Percentiles rank a stretch among this genome's conserved stretches.
Conservation (phyloP, 2,329 filamentous ascomycete species). For the Cryphonectria parasitica region DNA sequence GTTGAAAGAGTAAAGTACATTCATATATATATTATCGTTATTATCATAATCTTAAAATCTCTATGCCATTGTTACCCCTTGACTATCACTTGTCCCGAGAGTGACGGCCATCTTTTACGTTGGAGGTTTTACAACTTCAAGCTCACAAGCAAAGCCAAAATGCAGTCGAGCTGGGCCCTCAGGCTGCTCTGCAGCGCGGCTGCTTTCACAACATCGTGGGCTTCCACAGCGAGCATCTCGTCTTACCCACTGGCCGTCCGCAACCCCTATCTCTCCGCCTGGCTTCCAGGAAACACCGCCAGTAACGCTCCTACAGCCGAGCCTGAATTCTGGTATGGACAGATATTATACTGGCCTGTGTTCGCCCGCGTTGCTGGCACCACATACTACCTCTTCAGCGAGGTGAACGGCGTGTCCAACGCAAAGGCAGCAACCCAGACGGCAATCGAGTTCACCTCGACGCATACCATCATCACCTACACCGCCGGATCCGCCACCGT, state of each 20-base stretch:
- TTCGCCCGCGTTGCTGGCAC: slow-evolving; percentile 38
- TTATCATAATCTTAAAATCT: background rate
- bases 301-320: slow-evolving; percentile 34
- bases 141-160: background rate
- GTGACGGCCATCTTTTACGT: background rate
- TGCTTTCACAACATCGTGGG: background rate
- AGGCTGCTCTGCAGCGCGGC: slow-evolving; percentile 5
- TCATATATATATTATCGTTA: background rate
- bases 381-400: slow-evolving; percentile 39
- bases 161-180: background rate
- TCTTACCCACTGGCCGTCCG: slow-evolving; percentile 36
- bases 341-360: slow-evolving; percentile 39
- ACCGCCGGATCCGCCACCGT: slow-evolving; percentile 35
- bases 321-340: slow-evolving; percentile 41
- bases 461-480: slow-evolving; percentile 37
- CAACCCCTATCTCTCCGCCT: slow-evolving; percentile 40
- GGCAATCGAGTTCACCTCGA: slow-evolving; percentile 37
- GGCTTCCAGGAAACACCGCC: slow-evolving; percentile 38
- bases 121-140: background rate
- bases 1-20: background rate
- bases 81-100: background rate
- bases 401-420: slow-evolving; percentile 29
- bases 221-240: slow-evolving; percentile 16
- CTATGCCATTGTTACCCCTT: background rate
- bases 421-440: slow-evolving; percentile 31